Evolutionary conservation across 495 filamentous ascomycete genomes (phyloP).

Genomic region (Podospora fimiseda): DNA sequence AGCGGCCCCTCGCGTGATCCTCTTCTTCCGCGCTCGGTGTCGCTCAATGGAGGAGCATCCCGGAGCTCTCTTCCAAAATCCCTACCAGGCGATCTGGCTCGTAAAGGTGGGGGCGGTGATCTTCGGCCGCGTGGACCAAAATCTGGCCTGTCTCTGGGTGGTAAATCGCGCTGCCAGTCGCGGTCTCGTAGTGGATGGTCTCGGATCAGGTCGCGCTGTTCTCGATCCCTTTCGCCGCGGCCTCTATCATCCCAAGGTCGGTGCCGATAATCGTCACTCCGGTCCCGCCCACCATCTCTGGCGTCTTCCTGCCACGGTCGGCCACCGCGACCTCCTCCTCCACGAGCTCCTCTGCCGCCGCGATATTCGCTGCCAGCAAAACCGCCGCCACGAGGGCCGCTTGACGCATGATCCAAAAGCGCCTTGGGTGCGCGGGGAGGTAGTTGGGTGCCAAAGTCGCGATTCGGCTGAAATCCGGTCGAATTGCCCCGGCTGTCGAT

Average conservation of each 20-base stretch:
- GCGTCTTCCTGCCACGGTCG: slow-evolving; percentile 46
- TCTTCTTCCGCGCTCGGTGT: slow-evolving; percentile 45
- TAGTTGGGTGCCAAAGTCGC: slow-evolving; percentile 42
- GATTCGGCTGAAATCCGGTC: slow-evolving; percentile 40
- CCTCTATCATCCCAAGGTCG: slow-evolving; percentile 45
- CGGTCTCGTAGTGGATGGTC: slow-evolving; percentile 1
- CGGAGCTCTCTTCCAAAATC: slow-evolving; percentile 25
- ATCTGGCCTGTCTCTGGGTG: slow-evolving; percentile 32
- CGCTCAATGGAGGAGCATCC: slow-evolving; percentile 40
- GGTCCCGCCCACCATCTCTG: slow-evolving; percentile 52
- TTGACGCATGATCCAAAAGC: slow-evolving; percentile 56
- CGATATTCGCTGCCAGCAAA: slow-evolving; percentile 42
- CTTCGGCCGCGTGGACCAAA: slow-evolving; percentile 37
- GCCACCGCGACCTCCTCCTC: slow-evolving; percentile 34
- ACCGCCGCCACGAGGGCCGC: slow-evolving; percentile 48
- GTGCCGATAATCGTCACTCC: slow-evolving; percentile 50
- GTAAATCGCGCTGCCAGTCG: slow-evolving; percentile 20
- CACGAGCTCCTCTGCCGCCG: slow-evolving; percentile 16
- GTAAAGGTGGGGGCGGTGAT: slow-evolving; percentile 39
- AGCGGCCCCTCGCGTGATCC: slow-evolving; percentile 54
- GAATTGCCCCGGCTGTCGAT: slow-evolving; percentile 44
- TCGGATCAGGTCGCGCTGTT: slow-evolving; percentile 26
- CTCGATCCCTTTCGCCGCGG: slow-evolving; percentile 26
- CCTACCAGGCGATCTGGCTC: slow-evolving; percentile 33
- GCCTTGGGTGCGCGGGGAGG: slow-evolving; percentile 69